Conservation (phyloP, 352 stramenopile species). For the Pythium coloratum region DNA sequence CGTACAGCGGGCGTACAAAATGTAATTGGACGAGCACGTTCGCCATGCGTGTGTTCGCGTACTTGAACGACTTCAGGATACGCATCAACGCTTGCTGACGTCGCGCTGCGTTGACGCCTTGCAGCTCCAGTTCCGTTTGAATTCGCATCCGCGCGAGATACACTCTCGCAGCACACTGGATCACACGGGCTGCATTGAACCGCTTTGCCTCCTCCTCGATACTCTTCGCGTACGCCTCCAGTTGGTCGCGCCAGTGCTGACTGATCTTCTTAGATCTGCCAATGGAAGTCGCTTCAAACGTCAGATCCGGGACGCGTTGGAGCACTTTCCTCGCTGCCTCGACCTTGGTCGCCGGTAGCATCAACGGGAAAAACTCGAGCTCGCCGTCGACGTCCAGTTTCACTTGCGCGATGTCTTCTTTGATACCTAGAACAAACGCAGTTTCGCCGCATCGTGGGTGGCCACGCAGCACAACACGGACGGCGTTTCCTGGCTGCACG, state of each 20-base stretch:
- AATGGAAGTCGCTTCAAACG: constrained; percentile 54
- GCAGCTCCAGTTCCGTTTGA: constrained; percentile 61
- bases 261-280: constrained; percentile 45
- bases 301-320: constrained; percentile 56
- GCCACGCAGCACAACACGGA: constrained; percentile 72
- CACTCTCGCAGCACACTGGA: constrained; percentile 70
- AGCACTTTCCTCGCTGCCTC: constrained; percentile 59
- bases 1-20: constrained; percentile 53
- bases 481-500: constrained; percentile 50
- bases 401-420: constrained; percentile 65
- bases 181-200: constrained; percentile 63
- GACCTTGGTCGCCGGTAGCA: constrained; percentile 53
- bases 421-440: constrained; percentile 62
- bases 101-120: constrained; percentile 64
- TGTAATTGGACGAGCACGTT: constrained; percentile 72
- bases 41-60: constrained; percentile 67
- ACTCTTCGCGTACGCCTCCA: constrained; percentile 60
- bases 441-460: constrained; percentile 80
- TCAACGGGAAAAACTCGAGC: constrained; percentile 79
- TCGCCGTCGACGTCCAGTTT: constrained; percentile 81
- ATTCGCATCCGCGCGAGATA: constrained; percentile 66
- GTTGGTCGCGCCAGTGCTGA: constrained; percentile 45
- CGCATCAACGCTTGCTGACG: constrained; percentile 55
- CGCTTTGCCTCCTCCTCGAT: constrained; percentile 69
- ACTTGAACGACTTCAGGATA: constrained; percentile 50